Percentiles rank a stretch among this genome's conserved stretches.
Conservation (phyloP, 176 grass and related monocot genomes). For the Ensete glaucum region DNA sequence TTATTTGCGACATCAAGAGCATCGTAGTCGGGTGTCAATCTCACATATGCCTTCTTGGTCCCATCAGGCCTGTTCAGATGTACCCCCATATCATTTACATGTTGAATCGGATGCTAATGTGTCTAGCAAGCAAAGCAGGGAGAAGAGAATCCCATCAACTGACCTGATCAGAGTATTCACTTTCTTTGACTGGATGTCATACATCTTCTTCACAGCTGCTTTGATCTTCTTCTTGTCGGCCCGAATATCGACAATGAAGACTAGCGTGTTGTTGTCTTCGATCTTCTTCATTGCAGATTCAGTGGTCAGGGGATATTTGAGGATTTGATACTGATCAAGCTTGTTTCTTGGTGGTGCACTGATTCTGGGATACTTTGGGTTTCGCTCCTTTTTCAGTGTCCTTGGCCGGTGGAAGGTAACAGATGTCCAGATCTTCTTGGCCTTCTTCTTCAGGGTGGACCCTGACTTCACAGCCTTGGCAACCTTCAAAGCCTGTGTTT, state of each 20-base stretch:
- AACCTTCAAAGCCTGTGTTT: background rate
- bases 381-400: background rate
- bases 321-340: background rate
- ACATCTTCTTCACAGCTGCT: background rate
- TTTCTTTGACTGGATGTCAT: background rate
- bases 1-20: background rate
- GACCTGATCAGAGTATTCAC: background rate
- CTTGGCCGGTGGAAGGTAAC: background rate
- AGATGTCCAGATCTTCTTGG: background rate
- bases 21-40: background rate
- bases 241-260: background rate
- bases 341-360: background rate
- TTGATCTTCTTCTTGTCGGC: background rate
- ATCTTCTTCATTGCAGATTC: conserved; percentile 5
- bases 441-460: background rate
- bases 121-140: background rate
- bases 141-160: background rate
- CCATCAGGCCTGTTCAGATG: background rate
- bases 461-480: background rate
- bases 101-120: background rate
- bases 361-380: background rate
- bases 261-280: background rate
- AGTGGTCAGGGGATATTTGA: background rate
- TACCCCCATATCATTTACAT: background rate
- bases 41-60: background rate